Percentiles rank a stretch among this genome's conserved stretches.
These are phyloP conservation scores for Bipolaris zeicola DNA, from an alignment of 2,329 filamentous ascomycete species.

Conservation along the genomic window DNA sequence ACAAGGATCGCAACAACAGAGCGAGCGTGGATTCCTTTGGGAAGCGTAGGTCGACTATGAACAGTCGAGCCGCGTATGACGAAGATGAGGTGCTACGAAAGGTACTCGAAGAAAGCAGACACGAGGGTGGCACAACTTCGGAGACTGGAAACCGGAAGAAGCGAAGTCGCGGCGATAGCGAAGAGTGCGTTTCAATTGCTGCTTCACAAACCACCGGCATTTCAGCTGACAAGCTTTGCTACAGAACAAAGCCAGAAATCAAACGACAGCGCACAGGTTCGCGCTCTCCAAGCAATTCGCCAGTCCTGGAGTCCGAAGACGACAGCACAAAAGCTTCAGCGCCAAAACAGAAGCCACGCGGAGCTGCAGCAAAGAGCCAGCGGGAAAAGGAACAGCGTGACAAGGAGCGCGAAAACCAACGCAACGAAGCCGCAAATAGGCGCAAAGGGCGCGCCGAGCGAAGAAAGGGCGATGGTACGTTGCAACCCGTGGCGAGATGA, in stretches of 20 bases:
- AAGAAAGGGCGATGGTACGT: slow-evolving; percentile 77
- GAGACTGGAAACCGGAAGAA: slow-evolving; percentile 70
- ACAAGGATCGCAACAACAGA: slow-evolving; percentile 61
- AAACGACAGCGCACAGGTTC: slow-evolving; percentile 82
- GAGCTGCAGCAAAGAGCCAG: slow-evolving; percentile 56
- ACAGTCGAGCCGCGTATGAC: slow-evolving; percentile 93
- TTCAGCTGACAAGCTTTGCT: slow-evolving; percentile 39
- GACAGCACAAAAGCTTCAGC: slow-evolving; percentile 57
- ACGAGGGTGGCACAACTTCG: slow-evolving; percentile 67
- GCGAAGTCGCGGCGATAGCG: slow-evolving; percentile 84
- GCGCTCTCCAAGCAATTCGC: slow-evolving; percentile 52
- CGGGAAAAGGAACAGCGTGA: slow-evolving; percentile 67
- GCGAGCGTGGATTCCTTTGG: slow-evolving; percentile 64
- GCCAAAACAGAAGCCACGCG: slow-evolving; percentile 52
- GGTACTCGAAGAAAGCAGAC: slow-evolving; percentile 94
- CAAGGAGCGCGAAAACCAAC: slow-evolving; percentile 72
- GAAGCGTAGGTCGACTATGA: slow-evolving; percentile 95
- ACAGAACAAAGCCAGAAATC: slow-evolving; percentile 69
- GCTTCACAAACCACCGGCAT: slow-evolving; percentile 3
- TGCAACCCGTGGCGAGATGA: slow-evolving; percentile 17
- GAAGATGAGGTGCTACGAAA: slow-evolving; percentile 88
- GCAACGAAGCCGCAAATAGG: slow-evolving; percentile 76
- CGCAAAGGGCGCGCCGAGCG: slow-evolving; percentile 82
- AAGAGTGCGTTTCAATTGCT: slow-evolving; percentile 72
- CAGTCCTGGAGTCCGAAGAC: slow-evolving; percentile 73